Percentiles rank a stretch among this genome's conserved stretches.
Conservation (phyloP, 257 asterid genomes). For the Oldenlandia corymbosa region DNA sequence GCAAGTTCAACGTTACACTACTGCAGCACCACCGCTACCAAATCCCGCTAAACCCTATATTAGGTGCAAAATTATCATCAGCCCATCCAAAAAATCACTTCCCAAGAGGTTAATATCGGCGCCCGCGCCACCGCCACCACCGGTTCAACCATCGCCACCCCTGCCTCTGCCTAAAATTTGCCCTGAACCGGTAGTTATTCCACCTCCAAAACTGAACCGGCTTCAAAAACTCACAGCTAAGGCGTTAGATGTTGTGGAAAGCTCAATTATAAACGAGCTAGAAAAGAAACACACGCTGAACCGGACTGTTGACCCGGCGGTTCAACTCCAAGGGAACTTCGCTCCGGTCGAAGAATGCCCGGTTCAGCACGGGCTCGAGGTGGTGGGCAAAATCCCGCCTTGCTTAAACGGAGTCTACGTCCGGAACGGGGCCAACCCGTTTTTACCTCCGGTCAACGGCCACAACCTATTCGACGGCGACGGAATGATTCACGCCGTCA, state of each 20-base stretch:
- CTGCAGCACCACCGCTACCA: not conserved
- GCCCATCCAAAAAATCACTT: conserved; percentile 19
- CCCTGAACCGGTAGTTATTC: not conserved
- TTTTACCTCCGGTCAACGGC: conserved; percentile 38
- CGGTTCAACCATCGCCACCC: too few relatives aligned
- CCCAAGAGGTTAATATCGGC: conserved; percentile 4
- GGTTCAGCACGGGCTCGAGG: conserved; percentile 46
- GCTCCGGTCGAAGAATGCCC: conserved; percentile 58
- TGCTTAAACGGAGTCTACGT: conserved; percentile 39
- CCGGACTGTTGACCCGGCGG: conserved; percentile 45
- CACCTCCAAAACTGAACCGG: conserved; percentile 25
- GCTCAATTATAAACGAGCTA: conserved; percentile 18
- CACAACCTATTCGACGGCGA: conserved; percentile 72
- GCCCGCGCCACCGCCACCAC: not conserved
- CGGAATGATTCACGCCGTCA: conserved; percentile 63
- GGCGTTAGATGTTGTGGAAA: conserved; percentile 40
- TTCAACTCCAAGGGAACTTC: conserved; percentile 54
- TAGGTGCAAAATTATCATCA: conserved; percentile 29
- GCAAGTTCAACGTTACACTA: too few relatives aligned
- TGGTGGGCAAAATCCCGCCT: conserved; percentile 41
- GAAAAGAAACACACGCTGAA: conserved; percentile 35
- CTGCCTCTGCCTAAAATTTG: conserved; percentile 1
- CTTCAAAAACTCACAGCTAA: conserved; percentile 40
- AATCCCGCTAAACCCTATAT: too few relatives aligned
- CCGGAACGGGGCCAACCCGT: conserved; percentile 59